phyloP scores from a whole-genome alignment of 805 yeast species.

The Ogataea salicorniae region DNA sequence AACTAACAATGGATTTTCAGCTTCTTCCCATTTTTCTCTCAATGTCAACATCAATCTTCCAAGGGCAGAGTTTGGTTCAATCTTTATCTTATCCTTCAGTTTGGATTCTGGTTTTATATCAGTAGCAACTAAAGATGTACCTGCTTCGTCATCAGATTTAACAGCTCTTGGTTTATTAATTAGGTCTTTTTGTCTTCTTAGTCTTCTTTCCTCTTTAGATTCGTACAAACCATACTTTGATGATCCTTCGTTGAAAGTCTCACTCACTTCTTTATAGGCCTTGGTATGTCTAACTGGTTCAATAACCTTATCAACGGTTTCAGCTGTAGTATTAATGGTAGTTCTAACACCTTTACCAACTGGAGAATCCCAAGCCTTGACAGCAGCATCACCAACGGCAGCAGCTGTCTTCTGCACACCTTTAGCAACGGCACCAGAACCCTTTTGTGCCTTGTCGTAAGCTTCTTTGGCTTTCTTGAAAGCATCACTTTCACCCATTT shows the following conservation, averaged over 20 bases:
- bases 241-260: conserved; percentile 89
- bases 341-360: conserved; percentile 85
- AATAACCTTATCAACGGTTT: conserved; percentile 75
- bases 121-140: conserved; percentile 76
- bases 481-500: conserved; percentile 90
- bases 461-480: conserved; percentile 92
- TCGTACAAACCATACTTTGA: conserved; percentile 91
- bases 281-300: conserved; percentile 93
- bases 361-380: conserved; percentile 93
- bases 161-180: conserved; percentile 58
- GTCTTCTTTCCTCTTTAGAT: conserved; percentile 72
- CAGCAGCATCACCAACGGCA: conserved; percentile 84
- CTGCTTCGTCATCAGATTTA: conserved; percentile 76
- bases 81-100: conserved; percentile 54
- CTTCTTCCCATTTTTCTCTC: conserved; percentile 81
- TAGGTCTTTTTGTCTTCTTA: conserved; percentile 60
- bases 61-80: conserved; percentile 59
- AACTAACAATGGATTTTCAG: conserved; percentile 86
- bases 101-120: conserved; percentile 58
- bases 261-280: conserved; percentile 81
- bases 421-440: conserved; percentile 54
- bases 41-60: conserved; percentile 61
- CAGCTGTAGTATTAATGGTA: conserved; percentile 78
- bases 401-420: conserved; percentile 88
- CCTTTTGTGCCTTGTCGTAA: conserved; percentile 74